Evolutionary conservation across 495 filamentous ascomycete species (phyloP).

Genomic region (Aspergillus egyptiacus): DNA sequence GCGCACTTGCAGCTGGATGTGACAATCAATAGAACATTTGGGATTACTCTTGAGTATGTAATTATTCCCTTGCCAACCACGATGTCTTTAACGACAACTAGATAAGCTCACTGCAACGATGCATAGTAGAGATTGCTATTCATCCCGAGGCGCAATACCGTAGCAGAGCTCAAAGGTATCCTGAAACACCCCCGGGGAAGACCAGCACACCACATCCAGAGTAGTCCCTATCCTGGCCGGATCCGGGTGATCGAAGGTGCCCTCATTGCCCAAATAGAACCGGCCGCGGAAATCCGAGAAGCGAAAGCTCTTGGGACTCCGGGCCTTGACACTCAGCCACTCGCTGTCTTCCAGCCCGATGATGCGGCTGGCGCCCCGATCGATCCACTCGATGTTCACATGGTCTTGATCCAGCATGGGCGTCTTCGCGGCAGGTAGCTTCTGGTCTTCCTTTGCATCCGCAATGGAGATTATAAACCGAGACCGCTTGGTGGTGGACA

Average conservation of each 20-base stretch:
- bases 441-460: background rate
- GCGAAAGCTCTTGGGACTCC: background rate
- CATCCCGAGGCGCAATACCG: background rate
- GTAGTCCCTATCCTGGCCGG: background rate
- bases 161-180: conserved; percentile 6
- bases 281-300: background rate
- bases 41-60: no score
- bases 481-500: conserved; percentile 1
- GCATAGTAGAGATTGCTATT: no score
- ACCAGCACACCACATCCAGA: conserved; percentile 1
- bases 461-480: background rate
- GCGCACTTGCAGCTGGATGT: no score
- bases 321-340: background rate
- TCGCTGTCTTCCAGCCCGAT: background rate
- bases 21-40: no score
- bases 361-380: background rate
- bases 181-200: background rate
- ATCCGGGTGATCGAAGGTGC: background rate
- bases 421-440: background rate
- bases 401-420: background rate
- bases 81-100: no score
- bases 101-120: no score
- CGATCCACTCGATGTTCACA: background rate
- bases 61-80: no score
- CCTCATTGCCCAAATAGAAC: conserved; percentile 2